Evolutionary conservation across 2,329 filamentous ascomycete species (phyloP), one percentile per base, ranked within the genome.

Genomic region (Fusarium siculi): DNA sequence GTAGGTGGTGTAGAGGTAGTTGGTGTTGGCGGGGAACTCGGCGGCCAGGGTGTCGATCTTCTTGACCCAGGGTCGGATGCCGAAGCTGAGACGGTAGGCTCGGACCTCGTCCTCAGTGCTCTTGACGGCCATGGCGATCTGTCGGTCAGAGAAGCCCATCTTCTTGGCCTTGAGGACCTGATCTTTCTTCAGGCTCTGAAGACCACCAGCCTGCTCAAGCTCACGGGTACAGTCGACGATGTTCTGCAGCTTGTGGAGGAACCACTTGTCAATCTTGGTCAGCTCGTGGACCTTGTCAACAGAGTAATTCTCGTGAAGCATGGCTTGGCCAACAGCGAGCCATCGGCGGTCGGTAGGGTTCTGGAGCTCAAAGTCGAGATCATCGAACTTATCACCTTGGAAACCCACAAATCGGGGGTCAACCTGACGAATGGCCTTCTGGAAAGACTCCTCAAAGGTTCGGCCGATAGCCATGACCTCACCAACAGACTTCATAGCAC

Each of bases 211-310:
- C 37, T 92, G 90, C 85, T 97, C 90, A 71, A 99, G 90, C 82
- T 97, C 93, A 75, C 90, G 91, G 68, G 93, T 94, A 86, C 93
- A 95, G 83, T 98, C 90, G 58, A 97, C 96, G 79, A 99, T 93
- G 87, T 98, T 98, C 85, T 97, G 92, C 57, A 99, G 91, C 89
- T 99, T 98, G 91, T 98, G 91, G 78, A 99, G 86, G 88, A 99
- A 99, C 96, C 96, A 98, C 85, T 97, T 97, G 87, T 98, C 96
- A 79, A 99, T 99, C 89, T 97, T 98, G 85, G 93, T 97, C 77
- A 99, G 87, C 11, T 98, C 94, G 81, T 98, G 95, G 21, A 99
- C 88, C 82, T 89, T 91, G 74, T 99, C 96, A 52, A 98, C 95
- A 4, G 93, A 91, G 87, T 99, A 99, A 83, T 93, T 93, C 85